Conservation (phyloP, 306 rosid species). For the Cicer yamashitae region DNA sequence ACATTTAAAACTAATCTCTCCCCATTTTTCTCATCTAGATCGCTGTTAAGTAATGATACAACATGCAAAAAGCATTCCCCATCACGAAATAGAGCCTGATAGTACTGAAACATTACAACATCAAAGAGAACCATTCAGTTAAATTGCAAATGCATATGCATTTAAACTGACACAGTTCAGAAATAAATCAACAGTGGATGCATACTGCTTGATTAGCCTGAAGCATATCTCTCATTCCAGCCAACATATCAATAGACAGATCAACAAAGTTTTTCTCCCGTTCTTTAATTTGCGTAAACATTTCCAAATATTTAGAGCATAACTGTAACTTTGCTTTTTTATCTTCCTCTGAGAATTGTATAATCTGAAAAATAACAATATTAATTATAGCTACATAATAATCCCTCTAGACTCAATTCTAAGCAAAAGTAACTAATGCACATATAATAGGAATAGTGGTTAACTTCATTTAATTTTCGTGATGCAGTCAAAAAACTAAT, state of each 20-base stretch:
- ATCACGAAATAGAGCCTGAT: constrained; percentile 89
- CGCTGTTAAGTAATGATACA: constrained; percentile 88
- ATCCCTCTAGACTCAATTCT: no score
- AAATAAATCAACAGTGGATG: constrained; percentile 41
- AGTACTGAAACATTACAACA: constrained; percentile 70
- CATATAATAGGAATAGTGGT: no score
- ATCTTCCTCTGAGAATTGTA: constrained; percentile 74
- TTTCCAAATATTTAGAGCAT: constrained; percentile 90
- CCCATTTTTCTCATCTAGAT: constrained; percentile 64
- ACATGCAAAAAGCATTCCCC: constrained; percentile 98
- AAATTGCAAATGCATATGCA: constrained; percentile 34
- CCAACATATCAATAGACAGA: constrained; percentile 78
- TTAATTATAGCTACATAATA: constrained; percentile 7
- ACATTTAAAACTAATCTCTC: constrained; percentile 87
- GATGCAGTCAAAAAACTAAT: no score
- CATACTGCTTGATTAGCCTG: constrained; percentile 71
- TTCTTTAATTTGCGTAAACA: constrained; percentile 86
- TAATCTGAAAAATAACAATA: constrained; percentile 56
- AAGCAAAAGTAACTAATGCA: no score
- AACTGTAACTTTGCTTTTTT: constrained; percentile 75
- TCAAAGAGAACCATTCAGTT: constrained; percentile 37
- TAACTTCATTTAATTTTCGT: no score
- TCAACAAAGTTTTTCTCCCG: constrained; percentile 70
- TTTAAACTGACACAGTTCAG: constrained; percentile 30
- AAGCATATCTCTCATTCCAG: constrained; percentile 82